A percentile compares a stretch with the other conserved stretches of the same genome.
Conservation (phyloP, 2,329 filamentous ascomycete genomes). For the Lecanicillium sp. region DNA sequence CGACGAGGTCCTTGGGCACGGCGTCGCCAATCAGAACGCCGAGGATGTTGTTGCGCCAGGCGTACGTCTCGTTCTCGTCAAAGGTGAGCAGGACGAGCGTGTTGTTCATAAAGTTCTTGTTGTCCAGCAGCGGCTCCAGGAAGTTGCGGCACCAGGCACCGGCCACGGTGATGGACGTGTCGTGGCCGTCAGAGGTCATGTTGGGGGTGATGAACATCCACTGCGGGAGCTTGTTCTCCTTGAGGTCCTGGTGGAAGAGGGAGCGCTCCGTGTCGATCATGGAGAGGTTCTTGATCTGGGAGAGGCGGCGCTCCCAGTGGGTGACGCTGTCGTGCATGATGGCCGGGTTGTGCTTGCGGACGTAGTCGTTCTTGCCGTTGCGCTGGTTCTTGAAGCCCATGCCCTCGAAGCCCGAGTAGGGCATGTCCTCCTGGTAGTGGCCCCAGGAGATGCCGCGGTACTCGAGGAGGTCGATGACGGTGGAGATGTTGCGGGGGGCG, state of each 20-base stretch:
- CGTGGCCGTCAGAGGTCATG: constrained; percentile 72
- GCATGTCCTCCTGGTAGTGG: constrained; percentile 72
- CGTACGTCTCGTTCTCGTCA: constrained; percentile 70
- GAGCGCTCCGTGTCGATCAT: constrained; percentile 36
- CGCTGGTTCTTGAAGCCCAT: constrained; percentile 55
- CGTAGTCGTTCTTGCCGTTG: constrained; percentile 66
- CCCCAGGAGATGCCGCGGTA: constrained; percentile 60
- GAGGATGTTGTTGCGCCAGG: constrained; percentile 61
- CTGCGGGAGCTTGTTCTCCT: constrained; percentile 59
- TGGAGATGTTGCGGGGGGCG: constrained; percentile 55
- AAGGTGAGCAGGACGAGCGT: constrained; percentile 73
- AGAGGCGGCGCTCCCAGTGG: constrained; percentile 51
- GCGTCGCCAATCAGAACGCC: constrained; percentile 68
- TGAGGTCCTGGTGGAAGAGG: constrained; percentile 61
- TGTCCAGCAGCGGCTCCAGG: constrained; percentile 61
- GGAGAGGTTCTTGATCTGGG: constrained; percentile 66
- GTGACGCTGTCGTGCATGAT: constrained; percentile 63
- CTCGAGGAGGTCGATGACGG: constrained; percentile 63
- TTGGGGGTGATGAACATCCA: constrained; percentile 67
- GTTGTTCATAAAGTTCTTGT: constrained; percentile 67
- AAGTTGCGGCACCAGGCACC: constrained; percentile 63
- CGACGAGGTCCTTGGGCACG: constrained; percentile 57
- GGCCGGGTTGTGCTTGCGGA: constrained; percentile 72
- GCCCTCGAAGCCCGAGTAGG: constrained; percentile 68
- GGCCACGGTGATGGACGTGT: constrained; percentile 62